A percentile compares a stretch with the other conserved stretches of the same genome.
phyloP scores from a whole-genome alignment of 139 green algal genomes.

The Micractinium sp. region DNA sequence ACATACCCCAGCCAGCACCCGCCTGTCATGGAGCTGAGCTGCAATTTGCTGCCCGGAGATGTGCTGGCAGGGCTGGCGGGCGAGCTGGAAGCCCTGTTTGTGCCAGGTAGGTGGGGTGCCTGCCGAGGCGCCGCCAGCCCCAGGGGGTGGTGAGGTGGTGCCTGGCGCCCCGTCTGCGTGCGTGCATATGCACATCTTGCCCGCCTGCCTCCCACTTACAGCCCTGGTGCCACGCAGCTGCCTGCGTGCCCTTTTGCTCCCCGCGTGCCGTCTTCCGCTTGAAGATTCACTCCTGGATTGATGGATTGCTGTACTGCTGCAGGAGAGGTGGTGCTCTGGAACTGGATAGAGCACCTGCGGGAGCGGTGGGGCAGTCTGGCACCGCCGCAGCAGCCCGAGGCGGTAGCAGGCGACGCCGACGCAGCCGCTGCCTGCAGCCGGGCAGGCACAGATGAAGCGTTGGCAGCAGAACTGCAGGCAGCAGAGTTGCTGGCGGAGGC shows the following conservation, averaged over 20 bases:
- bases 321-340: constrained; percentile 62
- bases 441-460: not conserved
- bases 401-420: not conserved
- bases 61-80: constrained; percentile 37
- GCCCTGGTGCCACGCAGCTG: too few relatives aligned
- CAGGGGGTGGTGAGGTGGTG: not conserved
- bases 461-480: not conserved
- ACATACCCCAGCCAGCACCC: constrained; percentile 61
- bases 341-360: constrained; percentile 66
- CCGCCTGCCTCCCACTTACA: not conserved
- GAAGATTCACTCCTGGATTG: too few relatives aligned
- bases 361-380: constrained; percentile 45
- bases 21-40: constrained; percentile 62
- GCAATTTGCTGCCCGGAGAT: constrained; percentile 39
- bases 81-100: constrained; percentile 62
- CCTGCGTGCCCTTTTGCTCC: too few relatives aligned
- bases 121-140: not conserved
- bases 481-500: not conserved
- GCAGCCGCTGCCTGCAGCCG: not conserved
- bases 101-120: not conserved
- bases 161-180: not conserved
- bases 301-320: too few relatives aligned
- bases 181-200: not conserved
- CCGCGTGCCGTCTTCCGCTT: too few relatives aligned
- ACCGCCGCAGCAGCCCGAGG: constrained; percentile 22